Evolutionary conservation across 345 rosid species (phyloP).

Genomic region (Hibiscus tridactylites): DNA sequence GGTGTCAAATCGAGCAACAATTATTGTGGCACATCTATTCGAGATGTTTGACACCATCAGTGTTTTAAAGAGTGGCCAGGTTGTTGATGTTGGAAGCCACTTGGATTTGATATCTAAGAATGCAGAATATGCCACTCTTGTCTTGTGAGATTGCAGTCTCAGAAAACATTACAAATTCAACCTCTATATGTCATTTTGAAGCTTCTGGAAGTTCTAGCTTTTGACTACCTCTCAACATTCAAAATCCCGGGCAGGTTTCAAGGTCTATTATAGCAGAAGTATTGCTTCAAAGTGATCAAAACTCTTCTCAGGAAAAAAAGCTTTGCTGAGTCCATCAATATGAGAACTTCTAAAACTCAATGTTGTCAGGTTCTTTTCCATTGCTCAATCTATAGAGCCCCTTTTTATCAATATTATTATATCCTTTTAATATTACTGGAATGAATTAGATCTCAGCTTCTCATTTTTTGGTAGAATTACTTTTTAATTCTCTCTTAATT

Average conservation of each 20-base stretch:
- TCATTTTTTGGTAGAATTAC: too few relatives aligned
- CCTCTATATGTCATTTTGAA: slow-evolving; percentile 24
- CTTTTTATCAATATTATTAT: too few relatives aligned
- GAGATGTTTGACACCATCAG: slow-evolving; percentile 50
- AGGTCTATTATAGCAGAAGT: slow-evolving; percentile 3
- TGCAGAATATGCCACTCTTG: slow-evolving; percentile 46
- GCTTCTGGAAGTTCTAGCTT: slow-evolving; percentile 35
- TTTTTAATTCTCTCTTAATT: too few relatives aligned
- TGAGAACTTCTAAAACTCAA: too few relatives aligned
- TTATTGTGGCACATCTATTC: slow-evolving; percentile 62
- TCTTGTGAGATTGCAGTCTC: slow-evolving; percentile 43
- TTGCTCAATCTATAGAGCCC: too few relatives aligned
- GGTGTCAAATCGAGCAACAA: slow-evolving; percentile 54
- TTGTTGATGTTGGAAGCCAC: slow-evolving; percentile 64
- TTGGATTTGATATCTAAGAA: slow-evolving; percentile 43
- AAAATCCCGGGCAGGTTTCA: slow-evolving; percentile 12
- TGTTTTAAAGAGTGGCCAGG: slow-evolving; percentile 56
- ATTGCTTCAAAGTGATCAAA: slow-evolving; percentile 6
- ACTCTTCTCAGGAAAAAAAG: slow-evolving; percentile 5
- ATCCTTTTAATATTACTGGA: too few relatives aligned
- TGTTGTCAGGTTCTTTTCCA: too few relatives aligned
- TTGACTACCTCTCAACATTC: slow-evolving; percentile 19
- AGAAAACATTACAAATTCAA: slow-evolving; percentile 22
- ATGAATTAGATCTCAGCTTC: too few relatives aligned
- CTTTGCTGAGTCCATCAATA: slow-evolving; percentile 9